Percentiles rank a stretch among this genome's conserved stretches.
Conservation (phyloP, 2,329 filamentous ascomycete species). For the Didymella exigua region DNA sequence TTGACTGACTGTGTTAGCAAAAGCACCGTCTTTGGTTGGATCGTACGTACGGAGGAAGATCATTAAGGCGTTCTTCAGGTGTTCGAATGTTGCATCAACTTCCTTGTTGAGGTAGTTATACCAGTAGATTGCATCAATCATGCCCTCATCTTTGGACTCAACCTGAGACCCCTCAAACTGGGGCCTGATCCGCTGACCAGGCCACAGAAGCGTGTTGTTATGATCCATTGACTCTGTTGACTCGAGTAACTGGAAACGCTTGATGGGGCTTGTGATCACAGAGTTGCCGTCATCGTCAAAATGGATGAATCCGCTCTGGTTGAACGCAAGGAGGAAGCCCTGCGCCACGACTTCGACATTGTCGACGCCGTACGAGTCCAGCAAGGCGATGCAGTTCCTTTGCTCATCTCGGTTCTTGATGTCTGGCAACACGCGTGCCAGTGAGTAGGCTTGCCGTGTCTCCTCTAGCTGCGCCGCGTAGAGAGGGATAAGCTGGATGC, state of each 20-base stretch:
- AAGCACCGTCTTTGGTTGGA: neutral
- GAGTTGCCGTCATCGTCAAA: conserved; percentile 23
- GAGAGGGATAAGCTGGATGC: conserved; percentile 80
- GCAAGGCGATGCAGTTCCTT: conserved; percentile 71
- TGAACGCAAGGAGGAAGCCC: conserved; percentile 59
- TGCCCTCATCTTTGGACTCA: conserved; percentile 68
- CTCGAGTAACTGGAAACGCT: conserved; percentile 56
- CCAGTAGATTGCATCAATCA: conserved; percentile 87
- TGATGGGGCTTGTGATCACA: conserved; percentile 36
- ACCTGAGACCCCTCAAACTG: conserved; percentile 67
- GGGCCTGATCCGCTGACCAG: conserved; percentile 68
- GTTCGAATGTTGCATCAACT: conserved; percentile 65
- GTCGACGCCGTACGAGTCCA: conserved; percentile 76
- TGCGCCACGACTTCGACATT: conserved; percentile 73
- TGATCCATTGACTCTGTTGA: conserved; percentile 47
- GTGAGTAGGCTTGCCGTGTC: conserved; percentile 68
- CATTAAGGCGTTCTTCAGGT: conserved; percentile 76
- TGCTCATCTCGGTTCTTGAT: conserved; percentile 71
- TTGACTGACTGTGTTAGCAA: conserved; percentile 41
- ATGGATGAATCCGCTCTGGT: conserved; percentile 35
- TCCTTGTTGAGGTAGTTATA: conserved; percentile 73
- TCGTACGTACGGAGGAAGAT: conserved; percentile 77
- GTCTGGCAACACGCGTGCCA: conserved; percentile 78
- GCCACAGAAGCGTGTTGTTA: conserved; percentile 51
- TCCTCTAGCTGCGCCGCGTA: conserved; percentile 81